These are phyloP conservation scores for Aureobasidium pullulans DNA, from an alignment of 2,329 filamentous ascomycete species.

Conservation along the genomic window DNA sequence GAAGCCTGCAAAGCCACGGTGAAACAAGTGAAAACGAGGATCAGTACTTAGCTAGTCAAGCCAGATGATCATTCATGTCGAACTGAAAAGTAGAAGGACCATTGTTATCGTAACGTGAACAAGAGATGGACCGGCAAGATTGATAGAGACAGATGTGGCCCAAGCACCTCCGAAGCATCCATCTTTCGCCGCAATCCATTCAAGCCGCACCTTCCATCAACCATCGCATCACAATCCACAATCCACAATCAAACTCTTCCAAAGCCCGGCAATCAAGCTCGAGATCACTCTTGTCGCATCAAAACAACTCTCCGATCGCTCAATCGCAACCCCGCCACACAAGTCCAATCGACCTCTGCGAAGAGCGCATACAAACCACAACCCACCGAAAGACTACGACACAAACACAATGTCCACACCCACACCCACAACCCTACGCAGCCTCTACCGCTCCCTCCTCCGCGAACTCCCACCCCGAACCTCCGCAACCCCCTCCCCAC, in stretches of 20 bases:
- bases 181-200: constrained; percentile 1
- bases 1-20: neutral
- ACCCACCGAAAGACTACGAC: neutral
- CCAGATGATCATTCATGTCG: too few relatives aligned
- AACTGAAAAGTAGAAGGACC: too few relatives aligned
- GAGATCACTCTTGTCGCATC: accelerated
- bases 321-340: neutral
- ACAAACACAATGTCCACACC: constrained; percentile 25
- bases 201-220: neutral
- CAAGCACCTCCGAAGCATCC: constrained; percentile 1
- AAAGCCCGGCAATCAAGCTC: neutral
- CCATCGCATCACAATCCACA: neutral
- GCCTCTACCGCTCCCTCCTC: constrained; percentile 80
- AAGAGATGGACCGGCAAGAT: neutral
- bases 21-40: too few relatives aligned
- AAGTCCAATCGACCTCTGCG: neutral
- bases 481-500: constrained; percentile 50
- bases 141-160: neutral
- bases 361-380: neutral
- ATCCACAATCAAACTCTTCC: neutral
- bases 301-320: too few relatives aligned
- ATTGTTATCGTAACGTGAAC: too few relatives aligned
- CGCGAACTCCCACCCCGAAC: constrained; percentile 76
- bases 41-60: too few relatives aligned
- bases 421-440: constrained; percentile 49